Conservation (phyloP, 2,329 filamentous ascomycete genomes). For the Botryosphaeria dothidea region DNA sequence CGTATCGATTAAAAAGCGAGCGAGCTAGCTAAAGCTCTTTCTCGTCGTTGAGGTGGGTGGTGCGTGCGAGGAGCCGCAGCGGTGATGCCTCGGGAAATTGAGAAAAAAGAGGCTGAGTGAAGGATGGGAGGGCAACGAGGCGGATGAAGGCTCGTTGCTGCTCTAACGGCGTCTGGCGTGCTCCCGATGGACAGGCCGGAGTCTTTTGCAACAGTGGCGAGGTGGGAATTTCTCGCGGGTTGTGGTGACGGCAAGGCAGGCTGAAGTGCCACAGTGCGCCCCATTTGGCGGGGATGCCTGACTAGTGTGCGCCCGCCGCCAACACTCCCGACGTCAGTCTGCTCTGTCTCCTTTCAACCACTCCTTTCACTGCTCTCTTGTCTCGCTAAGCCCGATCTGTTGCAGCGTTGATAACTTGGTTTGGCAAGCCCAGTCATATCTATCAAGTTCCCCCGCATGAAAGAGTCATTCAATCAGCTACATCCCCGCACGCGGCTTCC, state of each 20-base stretch:
- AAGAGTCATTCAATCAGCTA: background rate
- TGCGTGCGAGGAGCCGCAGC: background rate
- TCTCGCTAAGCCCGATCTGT: background rate
- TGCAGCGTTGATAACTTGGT: no score
- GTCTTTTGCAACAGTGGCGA: conserved; percentile 3
- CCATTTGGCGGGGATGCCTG: conserved; percentile 16
- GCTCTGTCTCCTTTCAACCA: background rate
- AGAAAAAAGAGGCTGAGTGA: background rate
- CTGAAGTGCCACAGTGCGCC: conserved; percentile 10
- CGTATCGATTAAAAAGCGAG: background rate
- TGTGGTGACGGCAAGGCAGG: conserved; percentile 15
- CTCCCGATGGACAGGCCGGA: background rate
- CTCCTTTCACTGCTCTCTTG: background rate
- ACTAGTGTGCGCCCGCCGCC: conserved; percentile 4
- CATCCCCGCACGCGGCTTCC: no score
- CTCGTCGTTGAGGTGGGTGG: background rate
- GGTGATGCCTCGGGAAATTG: background rate
- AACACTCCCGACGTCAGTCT: background rate
- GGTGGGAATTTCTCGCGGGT: conserved; percentile 18
- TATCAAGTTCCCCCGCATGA: no score
- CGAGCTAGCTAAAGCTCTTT: conserved; percentile 9
- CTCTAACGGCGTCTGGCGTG: background rate
- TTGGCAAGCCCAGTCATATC: no score
- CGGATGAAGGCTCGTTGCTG: background rate
- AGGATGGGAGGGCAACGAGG: background rate